These are phyloP conservation scores for Pulveroboletus frians DNA, from an alignment of 768 basidiomycete species.

Conservation along the genomic window DNA sequence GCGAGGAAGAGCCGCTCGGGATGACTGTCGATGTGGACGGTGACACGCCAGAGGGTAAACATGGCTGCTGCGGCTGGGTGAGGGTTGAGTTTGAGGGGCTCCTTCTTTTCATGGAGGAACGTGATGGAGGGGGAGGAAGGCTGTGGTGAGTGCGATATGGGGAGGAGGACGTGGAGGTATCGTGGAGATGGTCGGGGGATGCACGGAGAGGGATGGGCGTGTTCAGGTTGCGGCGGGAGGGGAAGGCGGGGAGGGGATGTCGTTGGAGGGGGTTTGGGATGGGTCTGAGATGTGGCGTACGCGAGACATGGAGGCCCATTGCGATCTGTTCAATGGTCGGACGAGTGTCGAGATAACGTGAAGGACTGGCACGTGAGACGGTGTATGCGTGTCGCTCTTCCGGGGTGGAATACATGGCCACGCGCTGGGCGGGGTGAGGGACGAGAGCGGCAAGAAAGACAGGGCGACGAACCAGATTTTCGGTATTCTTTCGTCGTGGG, in stretches of 20 bases:
- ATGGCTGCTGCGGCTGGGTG: conserved; percentile 16
- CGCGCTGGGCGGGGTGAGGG: conserved; percentile 17
- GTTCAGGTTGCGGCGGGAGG: conserved; percentile 16
- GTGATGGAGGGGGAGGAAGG: conserved; percentile 53
- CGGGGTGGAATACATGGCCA: conserved; percentile 39
- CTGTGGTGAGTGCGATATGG: conserved; percentile 21
- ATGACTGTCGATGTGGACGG: conserved; percentile 35
- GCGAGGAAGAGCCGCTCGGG: conserved; percentile 26
- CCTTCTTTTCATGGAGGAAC: conserved; percentile 62
- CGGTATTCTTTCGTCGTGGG: conserved; percentile 18
- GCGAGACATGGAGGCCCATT: conserved; percentile 74
- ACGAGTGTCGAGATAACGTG: conserved; percentile 40
- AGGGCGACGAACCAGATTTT: conserved; percentile 15
- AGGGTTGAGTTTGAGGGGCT: conserved; percentile 23
- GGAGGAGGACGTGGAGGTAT: conserved; percentile 18
- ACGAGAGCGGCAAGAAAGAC: conserved; percentile 6
- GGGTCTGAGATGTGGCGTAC: conserved; percentile 65
- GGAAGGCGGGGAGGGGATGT: conserved; percentile 15
- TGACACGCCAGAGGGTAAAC: conserved; percentile 9
- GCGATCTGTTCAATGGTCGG: conserved; percentile 74
- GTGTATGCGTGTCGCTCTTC: conserved; percentile 33
- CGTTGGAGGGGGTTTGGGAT: conserved; percentile 18
- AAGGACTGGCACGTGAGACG: conserved; percentile 32
- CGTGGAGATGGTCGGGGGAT: conserved; percentile 22
- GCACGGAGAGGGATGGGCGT: conserved; percentile 21